These are phyloP conservation scores for Pyrenochaeta sp. DNA, from an alignment of 2,329 filamentous ascomycete genomes.

Conservation along the genomic window DNA sequence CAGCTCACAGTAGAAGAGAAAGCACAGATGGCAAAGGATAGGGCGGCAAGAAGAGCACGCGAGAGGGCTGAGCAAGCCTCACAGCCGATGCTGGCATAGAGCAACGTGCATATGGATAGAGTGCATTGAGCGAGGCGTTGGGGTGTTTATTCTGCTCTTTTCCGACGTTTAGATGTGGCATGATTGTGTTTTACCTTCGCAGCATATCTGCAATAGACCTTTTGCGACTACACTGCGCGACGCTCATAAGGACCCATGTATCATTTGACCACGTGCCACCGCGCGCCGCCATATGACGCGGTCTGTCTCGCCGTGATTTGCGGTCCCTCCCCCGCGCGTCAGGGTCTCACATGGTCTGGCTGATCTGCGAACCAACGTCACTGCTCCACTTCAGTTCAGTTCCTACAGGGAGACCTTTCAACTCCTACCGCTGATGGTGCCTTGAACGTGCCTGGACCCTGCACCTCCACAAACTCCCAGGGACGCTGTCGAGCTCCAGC, in stretches of 20 bases:
- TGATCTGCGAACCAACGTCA: no score
- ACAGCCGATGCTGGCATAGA: conserved; percentile 49
- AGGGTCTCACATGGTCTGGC: no score
- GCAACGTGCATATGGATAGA: conserved; percentile 16
- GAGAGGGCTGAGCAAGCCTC: conserved; percentile 42
- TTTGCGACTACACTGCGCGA: no score
- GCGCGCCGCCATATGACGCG: no score
- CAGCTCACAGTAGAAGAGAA: conserved; percentile 40
- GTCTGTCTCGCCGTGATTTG: no score
- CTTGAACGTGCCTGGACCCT: conserved; percentile 1
- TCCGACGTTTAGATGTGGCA: conserved; percentile 1
- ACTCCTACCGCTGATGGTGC: background rate
- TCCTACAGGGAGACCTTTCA: no score
- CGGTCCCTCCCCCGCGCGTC: no score
- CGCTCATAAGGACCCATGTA: background rate
- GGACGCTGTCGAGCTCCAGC: conserved; percentile 20
- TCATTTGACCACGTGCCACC: conserved; percentile 31
- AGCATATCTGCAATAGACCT: no score
- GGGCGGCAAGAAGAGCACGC: conserved; percentile 40
- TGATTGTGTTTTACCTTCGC: conserved; percentile 4
- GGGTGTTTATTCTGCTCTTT: conserved; percentile 18
- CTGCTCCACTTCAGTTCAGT: no score
- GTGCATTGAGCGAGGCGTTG: conserved; percentile 47
- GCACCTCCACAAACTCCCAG: no score
- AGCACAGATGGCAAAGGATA: conserved; percentile 39